phyloP scores from a whole-genome alignment of 192 early-diverging fungal species.

The Helicostylum pulchrum region DNA sequence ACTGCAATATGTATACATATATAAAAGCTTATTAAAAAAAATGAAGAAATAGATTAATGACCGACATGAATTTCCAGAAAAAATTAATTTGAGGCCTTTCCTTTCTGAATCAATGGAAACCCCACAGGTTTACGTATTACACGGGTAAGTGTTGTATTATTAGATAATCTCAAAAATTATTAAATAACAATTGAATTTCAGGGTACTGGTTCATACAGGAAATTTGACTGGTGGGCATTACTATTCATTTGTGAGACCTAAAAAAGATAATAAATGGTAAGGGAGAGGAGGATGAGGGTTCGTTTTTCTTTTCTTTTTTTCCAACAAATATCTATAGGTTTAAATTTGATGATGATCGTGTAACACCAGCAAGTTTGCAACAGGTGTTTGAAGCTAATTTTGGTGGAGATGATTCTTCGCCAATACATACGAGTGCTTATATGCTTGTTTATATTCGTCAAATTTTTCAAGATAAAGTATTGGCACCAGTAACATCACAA shows the following conservation, averaged over 20 bases:
- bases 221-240: slow-evolving; percentile 93
- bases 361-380: slow-evolving; percentile 68
- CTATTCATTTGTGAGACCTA: slow-evolving; percentile 83
- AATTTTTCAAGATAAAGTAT: slow-evolving; percentile 62
- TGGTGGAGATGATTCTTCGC: slow-evolving; percentile 66
- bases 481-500: slow-evolving; percentile 56
- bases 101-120: slow-evolving; percentile 63
- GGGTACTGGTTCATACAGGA: slow-evolving; percentile 93
- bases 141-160: slow-evolving; percentile 40
- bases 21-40: not conserved
- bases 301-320: not conserved
- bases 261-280: slow-evolving; percentile 71
- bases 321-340: slow-evolving; percentile 29
- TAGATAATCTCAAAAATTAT: not conserved
- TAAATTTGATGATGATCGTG: slow-evolving; percentile 95
- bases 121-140: slow-evolving; percentile 68
- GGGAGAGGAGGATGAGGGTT: not conserved
- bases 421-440: slow-evolving; percentile 77
- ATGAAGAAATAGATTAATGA: slow-evolving; percentile 71
- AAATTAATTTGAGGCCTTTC: slow-evolving; percentile 82
- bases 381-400: slow-evolving; percentile 96
- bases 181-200: not conserved
- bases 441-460: slow-evolving; percentile 97
- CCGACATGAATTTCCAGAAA: slow-evolving; percentile 87
- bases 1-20: not conserved